Evolutionary conservation across 352 stramenopile genomes (phyloP).

Genomic region (Pythium rhizo-oryzae): DNA sequence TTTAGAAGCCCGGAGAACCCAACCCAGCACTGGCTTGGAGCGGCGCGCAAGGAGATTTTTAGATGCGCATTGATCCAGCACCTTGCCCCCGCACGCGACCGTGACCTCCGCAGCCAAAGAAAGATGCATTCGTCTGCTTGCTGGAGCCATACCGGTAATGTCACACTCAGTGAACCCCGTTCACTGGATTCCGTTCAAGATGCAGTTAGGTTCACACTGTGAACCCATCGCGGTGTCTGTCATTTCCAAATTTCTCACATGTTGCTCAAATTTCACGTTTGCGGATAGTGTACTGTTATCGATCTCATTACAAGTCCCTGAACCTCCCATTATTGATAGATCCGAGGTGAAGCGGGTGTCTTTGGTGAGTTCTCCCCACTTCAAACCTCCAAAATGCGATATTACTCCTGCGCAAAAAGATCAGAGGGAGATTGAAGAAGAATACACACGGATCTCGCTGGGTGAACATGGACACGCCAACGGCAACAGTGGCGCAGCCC

Average conservation of each 20-base stretch:
- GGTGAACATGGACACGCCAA: neutral
- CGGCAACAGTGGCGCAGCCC: neutral
- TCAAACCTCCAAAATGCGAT: neutral
- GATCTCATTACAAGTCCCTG: neutral
- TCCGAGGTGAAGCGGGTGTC: neutral
- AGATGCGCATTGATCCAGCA: neutral
- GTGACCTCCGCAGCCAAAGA: neutral
- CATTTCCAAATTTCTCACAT: neutral
- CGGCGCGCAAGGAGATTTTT: neutral
- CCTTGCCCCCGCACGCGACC: neutral
- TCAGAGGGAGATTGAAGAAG: neutral
- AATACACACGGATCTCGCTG: neutral
- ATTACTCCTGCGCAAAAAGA: neutral
- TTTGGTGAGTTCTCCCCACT: neutral
- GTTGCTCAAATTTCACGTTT: slow-evolving; percentile 2
- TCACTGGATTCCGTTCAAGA: neutral
- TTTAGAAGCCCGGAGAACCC: neutral
- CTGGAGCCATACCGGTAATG: neutral
- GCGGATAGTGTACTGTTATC: neutral
- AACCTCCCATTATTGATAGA: slow-evolving; percentile 2
- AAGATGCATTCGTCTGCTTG: neutral
- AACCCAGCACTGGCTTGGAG: no score
- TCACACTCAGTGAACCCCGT: slow-evolving; percentile 6
- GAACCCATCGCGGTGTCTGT: slow-evolving; percentile 2
- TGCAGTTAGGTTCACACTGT: neutral